Evolutionary conservation across 129 eudicot genomes (phyloP), one percentile per base, ranked within the genome.

Genomic region (Calendula officinalis): DNA sequence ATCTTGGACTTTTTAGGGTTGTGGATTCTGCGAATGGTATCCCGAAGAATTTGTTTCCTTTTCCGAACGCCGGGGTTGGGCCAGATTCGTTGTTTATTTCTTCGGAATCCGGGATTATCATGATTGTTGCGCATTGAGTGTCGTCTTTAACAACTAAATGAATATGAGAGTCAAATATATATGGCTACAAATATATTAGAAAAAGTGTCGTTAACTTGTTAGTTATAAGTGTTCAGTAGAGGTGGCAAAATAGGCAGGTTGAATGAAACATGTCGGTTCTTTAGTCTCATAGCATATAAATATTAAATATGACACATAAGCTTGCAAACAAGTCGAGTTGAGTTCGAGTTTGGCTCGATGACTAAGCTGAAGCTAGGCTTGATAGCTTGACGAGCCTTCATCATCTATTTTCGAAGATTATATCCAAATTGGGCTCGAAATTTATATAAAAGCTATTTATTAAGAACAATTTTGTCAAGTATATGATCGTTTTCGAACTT

Each of bases 1-100:
- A 75, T 69, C 88, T 74, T 38, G 97, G 97, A 60, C 86, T 90
- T 65, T 64, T 43, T 68, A 46, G 66, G 12, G 83, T 70, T 17
- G 84, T 60, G 12, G 73, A 55, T 30, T 86, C 95, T 1, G 88
- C 55, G 12, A 78, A 68, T 43, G 86, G 77, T 59, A 80, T 73
- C 35, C 86, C 95, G 3, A 77, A 90, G 60, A 77, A 86, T 49
- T 62, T 83, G 77, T 83, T 86, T 49, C 81, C 77, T 54, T 69
- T 78, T 13, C 69, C 53, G 48, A 71, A 73, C 40, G 34, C 59
- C 3, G 95, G 91, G 13, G 91, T 86, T 72, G 63, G 82, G 33
- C 45, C n/a, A 14, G 69, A 33, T 30, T 83, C 85, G 11, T 83
- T 87, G 12, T 48, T 51, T 10, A 70, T 57, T 11, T 75, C 91